These are phyloP conservation scores for Malus fusca DNA, from an alignment of 306 rosid genomes.

Conservation along the genomic window DNA sequence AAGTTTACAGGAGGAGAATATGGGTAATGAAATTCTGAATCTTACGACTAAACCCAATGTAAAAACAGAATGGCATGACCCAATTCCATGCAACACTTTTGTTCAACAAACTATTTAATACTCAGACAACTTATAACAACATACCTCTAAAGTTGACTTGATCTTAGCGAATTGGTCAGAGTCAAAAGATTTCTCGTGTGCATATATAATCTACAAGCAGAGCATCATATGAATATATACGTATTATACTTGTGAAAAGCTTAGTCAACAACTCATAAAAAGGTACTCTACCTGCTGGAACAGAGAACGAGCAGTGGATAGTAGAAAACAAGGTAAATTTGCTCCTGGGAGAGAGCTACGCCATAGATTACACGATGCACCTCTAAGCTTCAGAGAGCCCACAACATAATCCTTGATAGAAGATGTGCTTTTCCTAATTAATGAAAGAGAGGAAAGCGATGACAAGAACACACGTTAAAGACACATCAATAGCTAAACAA, in stretches of 20 bases:
- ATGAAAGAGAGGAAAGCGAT: background rate
- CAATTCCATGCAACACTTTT: background rate
- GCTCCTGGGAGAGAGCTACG: conserved; percentile 37
- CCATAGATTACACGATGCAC: conserved; percentile 63
- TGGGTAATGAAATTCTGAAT: background rate
- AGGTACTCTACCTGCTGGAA: conserved; percentile 60
- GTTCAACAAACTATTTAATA: background rate
- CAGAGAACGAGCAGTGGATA: conserved; percentile 56
- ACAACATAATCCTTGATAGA: conserved; percentile 42
- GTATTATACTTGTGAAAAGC: background rate
- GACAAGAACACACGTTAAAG: background rate
- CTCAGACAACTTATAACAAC: background rate
- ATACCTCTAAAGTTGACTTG: conserved; percentile 29
- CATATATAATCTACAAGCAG: conserved; percentile 56
- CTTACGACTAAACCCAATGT: background rate
- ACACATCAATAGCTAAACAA: background rate
- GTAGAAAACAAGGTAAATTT: conserved; percentile 41
- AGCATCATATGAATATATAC: background rate
- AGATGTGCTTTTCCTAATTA: conserved; percentile 42
- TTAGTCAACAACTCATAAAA: background rate
- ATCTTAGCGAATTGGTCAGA: conserved; percentile 38
- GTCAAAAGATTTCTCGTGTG: conserved; percentile 65
- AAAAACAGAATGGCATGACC: background rate
- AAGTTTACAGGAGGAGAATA: background rate
- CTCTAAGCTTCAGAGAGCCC: conserved; percentile 57